Evolutionary conservation across 768 basidiomycete species (phyloP).

Genomic region (Chalciporus pseudorubinellus): DNA sequence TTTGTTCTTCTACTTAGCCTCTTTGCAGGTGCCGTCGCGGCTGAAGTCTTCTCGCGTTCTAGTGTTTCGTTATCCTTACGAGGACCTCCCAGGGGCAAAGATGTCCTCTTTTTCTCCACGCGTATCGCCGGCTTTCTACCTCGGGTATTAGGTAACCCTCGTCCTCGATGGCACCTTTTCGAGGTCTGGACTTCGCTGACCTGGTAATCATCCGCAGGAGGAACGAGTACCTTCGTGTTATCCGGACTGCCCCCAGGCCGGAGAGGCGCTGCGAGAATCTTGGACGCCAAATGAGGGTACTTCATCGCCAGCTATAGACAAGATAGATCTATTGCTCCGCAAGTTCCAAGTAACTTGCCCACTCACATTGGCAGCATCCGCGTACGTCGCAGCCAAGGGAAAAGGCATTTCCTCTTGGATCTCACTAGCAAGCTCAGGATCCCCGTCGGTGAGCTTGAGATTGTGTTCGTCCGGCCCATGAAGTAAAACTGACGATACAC

Average conservation of each 20-base stretch:
- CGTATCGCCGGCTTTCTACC: background rate
- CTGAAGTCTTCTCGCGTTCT: background rate
- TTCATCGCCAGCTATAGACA: conserved; percentile 31
- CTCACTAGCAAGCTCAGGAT: too few species aligned
- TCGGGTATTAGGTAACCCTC: background rate
- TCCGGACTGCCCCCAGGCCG: background rate
- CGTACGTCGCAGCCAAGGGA: conserved; percentile 32
- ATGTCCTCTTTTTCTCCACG: background rate
- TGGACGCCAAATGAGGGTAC: conserved; percentile 34
- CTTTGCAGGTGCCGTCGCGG: background rate
- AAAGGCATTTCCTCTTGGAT: background rate
- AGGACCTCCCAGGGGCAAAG: background rate
- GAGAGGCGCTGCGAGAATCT: conserved; percentile 35
- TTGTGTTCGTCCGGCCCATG: background rate
- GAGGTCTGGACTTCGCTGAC: background rate
- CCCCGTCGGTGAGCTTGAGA: background rate
- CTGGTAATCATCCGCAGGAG: background rate
- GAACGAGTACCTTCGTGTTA: background rate
- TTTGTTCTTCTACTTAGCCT: background rate
- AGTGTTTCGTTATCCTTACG: background rate
- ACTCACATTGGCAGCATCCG: conserved; percentile 41
- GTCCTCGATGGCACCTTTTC: background rate
- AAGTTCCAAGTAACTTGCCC: background rate
- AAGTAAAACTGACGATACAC: background rate
- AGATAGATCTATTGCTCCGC: background rate